Evolutionary conservation across 768 basidiomycete genomes (phyloP).

Genomic region (Termitomyces sp.): DNA sequence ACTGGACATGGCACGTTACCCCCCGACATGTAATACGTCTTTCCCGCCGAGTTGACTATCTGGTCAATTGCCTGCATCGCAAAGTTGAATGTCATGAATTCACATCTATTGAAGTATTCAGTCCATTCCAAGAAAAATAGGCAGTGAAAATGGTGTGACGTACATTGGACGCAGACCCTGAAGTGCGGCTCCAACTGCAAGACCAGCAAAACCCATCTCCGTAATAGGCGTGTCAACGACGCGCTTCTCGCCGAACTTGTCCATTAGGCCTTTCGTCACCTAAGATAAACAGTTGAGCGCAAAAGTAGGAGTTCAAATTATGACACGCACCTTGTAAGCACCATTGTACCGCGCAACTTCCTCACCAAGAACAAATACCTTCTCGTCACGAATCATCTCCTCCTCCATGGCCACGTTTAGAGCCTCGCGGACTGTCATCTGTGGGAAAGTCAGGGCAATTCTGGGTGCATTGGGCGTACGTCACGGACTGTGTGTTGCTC

Average conservation of each 20-base stretch:
- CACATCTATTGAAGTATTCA: conserved; percentile 57
- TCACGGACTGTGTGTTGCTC: conserved; percentile 40
- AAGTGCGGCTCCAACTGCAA: conserved; percentile 92
- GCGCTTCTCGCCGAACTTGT: conserved; percentile 98
- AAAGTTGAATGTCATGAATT: conserved; percentile 99
- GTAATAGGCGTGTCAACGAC: conserved; percentile 97
- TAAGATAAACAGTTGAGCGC: conserved; percentile 26
- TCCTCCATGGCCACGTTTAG: conserved; percentile 99
- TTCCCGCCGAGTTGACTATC: conserved; percentile 99
- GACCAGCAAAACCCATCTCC: conserved; percentile 97
- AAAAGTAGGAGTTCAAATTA: background rate
- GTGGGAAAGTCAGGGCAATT: background rate
- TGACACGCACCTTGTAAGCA: conserved; percentile 82
- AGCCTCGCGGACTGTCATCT: conserved; percentile 99
- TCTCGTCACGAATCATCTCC: conserved; percentile 96
- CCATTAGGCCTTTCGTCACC: conserved; percentile 97
- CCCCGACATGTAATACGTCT: conserved; percentile 99
- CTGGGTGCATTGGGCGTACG: conserved; percentile 16
- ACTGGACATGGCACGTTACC: conserved; percentile 98
- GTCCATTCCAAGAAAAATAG: conserved; percentile 11
- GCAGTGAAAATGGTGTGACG: conserved; percentile 18
- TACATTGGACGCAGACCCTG: conserved; percentile 93
- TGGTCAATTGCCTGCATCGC: conserved; percentile 99
- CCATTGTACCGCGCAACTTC: conserved; percentile 99
- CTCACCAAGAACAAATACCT: conserved; percentile 93